A percentile compares a stretch with the other conserved stretches of the same genome.
phyloP scores from a whole-genome alignment of 768 basidiomycete genomes.

The Phaeotremella skinneri region DNA sequence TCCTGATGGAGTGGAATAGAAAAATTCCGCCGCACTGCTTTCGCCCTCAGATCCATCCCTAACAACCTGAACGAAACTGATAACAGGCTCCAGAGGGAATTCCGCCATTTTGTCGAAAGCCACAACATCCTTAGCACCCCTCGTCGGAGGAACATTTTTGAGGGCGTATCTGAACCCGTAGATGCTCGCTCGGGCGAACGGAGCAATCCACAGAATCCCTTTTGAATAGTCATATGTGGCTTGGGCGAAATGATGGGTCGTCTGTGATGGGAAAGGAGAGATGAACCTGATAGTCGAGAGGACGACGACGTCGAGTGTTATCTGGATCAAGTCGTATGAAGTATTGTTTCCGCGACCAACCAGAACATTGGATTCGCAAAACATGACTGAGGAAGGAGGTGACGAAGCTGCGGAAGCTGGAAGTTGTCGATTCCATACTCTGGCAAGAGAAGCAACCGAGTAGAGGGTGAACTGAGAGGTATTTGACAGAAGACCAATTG shows the following conservation, averaged over 20 bases:
- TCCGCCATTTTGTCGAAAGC: slow-evolving; percentile 29
- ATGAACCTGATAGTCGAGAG: slow-evolving; percentile 34
- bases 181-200: slow-evolving; percentile 27
- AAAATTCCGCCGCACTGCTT: slow-evolving; percentile 17
- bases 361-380: slow-evolving; percentile 40
- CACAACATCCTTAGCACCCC: slow-evolving; percentile 10
- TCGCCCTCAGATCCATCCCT: slow-evolving; percentile 2
- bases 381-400: slow-evolving; percentile 28
- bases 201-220: slow-evolving; percentile 30
- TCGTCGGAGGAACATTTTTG: slow-evolving; percentile 33
- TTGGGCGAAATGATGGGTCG: slow-evolving; percentile 23
- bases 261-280: slow-evolving; percentile 13
- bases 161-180: slow-evolving; percentile 38
- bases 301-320: slow-evolving; percentile 29
- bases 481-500: slow-evolving; percentile 31
- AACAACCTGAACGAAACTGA: slow-evolving; percentile 13
- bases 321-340: slow-evolving; percentile 39
- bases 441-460: slow-evolving; percentile 23
- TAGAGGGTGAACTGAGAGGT: slow-evolving; percentile 26
- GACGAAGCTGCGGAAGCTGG: slow-evolving; percentile 8
- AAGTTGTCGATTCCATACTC: slow-evolving; percentile 38
- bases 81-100: slow-evolving; percentile 29
- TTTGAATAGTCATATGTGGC: slow-evolving; percentile 30
- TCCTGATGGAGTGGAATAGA: slow-evolving; percentile 30
- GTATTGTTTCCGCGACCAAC: slow-evolving; percentile 37